These are phyloP conservation scores for Aegilops tauschii DNA, from an alignment of 176 grass and related monocot species.

Conservation along the genomic window DNA sequence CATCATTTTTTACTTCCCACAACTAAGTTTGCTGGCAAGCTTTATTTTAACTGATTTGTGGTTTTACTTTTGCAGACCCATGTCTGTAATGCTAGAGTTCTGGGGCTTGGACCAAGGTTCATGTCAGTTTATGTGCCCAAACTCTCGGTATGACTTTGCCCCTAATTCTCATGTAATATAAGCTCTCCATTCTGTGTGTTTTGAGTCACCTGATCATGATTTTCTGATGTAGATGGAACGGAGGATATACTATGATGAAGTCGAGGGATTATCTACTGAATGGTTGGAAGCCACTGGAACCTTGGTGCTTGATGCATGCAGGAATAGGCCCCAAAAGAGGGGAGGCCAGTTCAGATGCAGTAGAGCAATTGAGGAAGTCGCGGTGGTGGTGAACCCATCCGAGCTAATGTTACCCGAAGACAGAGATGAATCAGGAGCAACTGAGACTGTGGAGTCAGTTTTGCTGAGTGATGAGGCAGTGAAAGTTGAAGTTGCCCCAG, in stretches of 20 bases:
- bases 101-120: conserved; percentile 90
- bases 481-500: conserved; percentile 41
- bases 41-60: conserved; percentile 20
- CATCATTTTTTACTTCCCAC: background rate
- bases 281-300: conserved; percentile 87
- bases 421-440: conserved; percentile 32
- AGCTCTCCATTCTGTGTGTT: background rate
- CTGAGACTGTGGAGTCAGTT: conserved; percentile 32
- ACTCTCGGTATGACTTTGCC: conserved; percentile 62
- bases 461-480: conserved; percentile 22
- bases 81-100: conserved; percentile 71
- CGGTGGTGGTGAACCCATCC: conserved; percentile 66
- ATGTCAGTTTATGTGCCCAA: conserved; percentile 88
- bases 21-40: background rate
- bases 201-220: conserved; percentile 12
- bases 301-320: conserved; percentile 68
- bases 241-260: conserved; percentile 94
- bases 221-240: conserved; percentile 71
- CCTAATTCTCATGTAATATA: conserved; percentile 12
- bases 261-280: conserved; percentile 64
- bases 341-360: conserved; percentile 45
- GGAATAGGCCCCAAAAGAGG: conserved; percentile 52
- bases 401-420: conserved; percentile 40
- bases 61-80: conserved; percentile 54
- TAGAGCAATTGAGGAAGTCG: conserved; percentile 69